Percentiles rank a stretch among this genome's conserved stretches.
Conservation (phyloP, 2,329 filamentous ascomycete genomes). For the Alternaria sp. region DNA sequence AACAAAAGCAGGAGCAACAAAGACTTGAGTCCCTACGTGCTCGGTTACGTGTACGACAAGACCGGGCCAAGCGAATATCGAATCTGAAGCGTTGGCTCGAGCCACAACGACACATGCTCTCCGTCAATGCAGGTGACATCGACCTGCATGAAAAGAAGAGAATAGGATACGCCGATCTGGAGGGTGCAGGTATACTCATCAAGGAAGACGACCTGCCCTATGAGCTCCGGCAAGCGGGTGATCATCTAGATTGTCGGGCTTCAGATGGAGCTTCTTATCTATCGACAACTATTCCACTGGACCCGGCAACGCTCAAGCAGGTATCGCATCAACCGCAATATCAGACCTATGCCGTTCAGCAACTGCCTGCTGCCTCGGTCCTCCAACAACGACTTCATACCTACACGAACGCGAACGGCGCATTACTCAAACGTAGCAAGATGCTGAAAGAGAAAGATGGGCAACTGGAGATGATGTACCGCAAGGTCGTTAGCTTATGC, state of each 20-base stretch:
- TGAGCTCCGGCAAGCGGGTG: constrained; percentile 38
- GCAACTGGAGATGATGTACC: constrained; percentile 86
- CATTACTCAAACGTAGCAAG: constrained; percentile 72
- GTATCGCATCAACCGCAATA: constrained; percentile 35
- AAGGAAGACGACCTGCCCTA: constrained; percentile 39
- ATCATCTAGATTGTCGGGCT: constrained; percentile 39
- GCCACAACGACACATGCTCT: constrained; percentile 68
- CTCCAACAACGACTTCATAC: constrained; percentile 75
- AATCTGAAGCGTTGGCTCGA: constrained; percentile 80
- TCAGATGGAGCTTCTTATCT: constrained; percentile 42
- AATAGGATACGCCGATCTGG: constrained; percentile 59
- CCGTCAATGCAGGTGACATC: constrained; percentile 51
- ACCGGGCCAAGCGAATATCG: constrained; percentile 72
- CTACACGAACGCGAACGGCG: constrained; percentile 72
- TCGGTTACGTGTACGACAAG: constrained; percentile 70
- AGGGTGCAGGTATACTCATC: constrained; percentile 43
- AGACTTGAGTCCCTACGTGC: constrained; percentile 75
- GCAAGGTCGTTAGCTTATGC: constrained; percentile 86
- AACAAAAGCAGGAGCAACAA: constrained; percentile 79
- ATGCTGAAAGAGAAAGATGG: constrained; percentile 79
- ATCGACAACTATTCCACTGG: constrained; percentile 36
- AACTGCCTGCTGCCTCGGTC: constrained; percentile 32
- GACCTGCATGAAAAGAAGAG: constrained; percentile 54
- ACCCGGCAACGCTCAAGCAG: constrained; percentile 34
- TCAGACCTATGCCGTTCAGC: constrained; percentile 16